Base-by-base conservation (phyloP, 371 early-diverging fungal species). In the Edhazardia aedis region DNA sequence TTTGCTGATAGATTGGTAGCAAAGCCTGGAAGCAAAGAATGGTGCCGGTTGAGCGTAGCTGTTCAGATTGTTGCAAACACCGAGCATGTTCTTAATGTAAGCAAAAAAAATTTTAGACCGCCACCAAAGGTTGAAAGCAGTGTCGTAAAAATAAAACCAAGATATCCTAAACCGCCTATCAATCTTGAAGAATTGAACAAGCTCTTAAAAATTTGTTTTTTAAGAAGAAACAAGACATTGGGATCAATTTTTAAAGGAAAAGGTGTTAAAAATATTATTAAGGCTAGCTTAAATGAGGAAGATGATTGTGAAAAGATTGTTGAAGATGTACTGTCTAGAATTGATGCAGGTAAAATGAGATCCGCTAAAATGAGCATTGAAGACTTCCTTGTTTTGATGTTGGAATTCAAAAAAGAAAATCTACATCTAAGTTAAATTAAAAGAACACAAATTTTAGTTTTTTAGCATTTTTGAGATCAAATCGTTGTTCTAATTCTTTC, bases 1-100 rank as follows among this genome's bases (percentile, higher is more conserved):
- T 98, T 98, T 72, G 94, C 93, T 9, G 70, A 91, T 43, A 83
- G 93, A 26, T 67, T 98, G n/a, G 79, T 88, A 19, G 95, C 98
- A 1, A 80, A 81, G 51, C 89, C 91, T 0, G 93, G 92, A 19
- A 86, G 85, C 62, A 71, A 76, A 40, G 75, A 87, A 9, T 96
- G 92, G 69, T 86, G 91, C 67, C 80, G 98, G 39, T 72, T 96
- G 19, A 82, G 85, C 18, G 93, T 89, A 48, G 86, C 89, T 66
- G 88, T 85, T n/a, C 95, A 96, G 68, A 71, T 95, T 25, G 80
- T 83, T 53, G 82, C 92, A 45, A 86, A 88, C 65, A 88, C 93
- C 1, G 80, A 84, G 50, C 91, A 91, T 65, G 78, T 95, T 33
- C 86, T 94, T 84, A 93, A 91, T 71, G 68, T 73, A 47, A 22